phyloP scores from a whole-genome alignment of 1,139 yeast genomes.

The Arxiozyma slooffiae region DNA sequence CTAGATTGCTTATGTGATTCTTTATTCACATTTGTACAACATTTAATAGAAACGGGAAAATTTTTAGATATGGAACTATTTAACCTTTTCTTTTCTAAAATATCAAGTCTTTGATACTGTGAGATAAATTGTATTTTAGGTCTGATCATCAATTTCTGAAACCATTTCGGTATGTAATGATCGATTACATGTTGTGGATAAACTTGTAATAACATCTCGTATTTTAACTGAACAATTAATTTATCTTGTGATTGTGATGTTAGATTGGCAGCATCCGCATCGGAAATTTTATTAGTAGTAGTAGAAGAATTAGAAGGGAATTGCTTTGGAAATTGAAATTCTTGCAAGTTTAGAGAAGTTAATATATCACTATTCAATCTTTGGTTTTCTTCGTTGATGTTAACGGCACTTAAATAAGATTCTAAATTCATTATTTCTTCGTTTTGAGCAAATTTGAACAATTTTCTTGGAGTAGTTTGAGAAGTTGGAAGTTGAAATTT shows the following conservation, averaged over 20 bases:
- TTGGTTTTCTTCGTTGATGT: slow-evolving; percentile 21
- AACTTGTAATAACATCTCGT: slow-evolving; percentile 11
- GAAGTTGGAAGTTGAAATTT: slow-evolving; percentile 32
- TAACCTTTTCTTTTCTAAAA: slow-evolving; percentile 34
- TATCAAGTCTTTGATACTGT: slow-evolving; percentile 34
- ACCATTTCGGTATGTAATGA: slow-evolving; percentile 34
- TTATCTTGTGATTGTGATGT: slow-evolving; percentile 10
- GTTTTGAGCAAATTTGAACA: slow-evolving; percentile 38
- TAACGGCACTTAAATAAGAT: slow-evolving; percentile 26
- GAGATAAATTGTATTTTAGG: slow-evolving; percentile 27
- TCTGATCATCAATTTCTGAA: slow-evolving; percentile 27
- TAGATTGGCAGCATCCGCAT: neutral
- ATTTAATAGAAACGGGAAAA: slow-evolving; percentile 5
- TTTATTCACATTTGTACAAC: slow-evolving; percentile 1
- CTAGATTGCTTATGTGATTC: slow-evolving; percentile 3
- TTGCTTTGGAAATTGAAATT: slow-evolving; percentile 20
- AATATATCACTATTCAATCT: neutral
- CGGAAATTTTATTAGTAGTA: slow-evolving; percentile 8
- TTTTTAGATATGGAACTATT: slow-evolving; percentile 21
- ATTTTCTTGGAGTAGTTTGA: slow-evolving; percentile 14
- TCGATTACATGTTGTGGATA: slow-evolving; percentile 14
- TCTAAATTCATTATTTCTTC: slow-evolving; percentile 35
- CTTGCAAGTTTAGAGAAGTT: slow-evolving; percentile 6
- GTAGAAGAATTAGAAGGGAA: neutral
- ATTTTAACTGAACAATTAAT: slow-evolving; percentile 22